Percentiles rank a stretch among this genome's conserved stretches.
Conservation (phyloP, 768 basidiomycete genomes). For the Phylloporus sp. region DNA sequence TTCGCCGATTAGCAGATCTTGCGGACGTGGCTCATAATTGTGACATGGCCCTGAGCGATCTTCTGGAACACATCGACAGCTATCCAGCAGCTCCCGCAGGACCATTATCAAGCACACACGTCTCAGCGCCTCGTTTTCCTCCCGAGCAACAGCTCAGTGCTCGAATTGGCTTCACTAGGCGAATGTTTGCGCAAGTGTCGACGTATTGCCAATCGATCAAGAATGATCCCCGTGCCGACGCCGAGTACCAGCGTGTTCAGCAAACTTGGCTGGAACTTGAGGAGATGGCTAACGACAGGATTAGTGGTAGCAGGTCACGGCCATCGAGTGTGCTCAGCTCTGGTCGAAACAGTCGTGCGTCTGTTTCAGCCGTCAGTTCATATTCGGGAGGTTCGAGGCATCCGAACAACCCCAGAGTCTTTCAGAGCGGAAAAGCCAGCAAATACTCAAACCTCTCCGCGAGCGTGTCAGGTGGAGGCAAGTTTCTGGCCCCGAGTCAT, state of each 20-base stretch:
- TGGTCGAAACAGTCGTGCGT: conserved; percentile 53
- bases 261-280: conserved; percentile 81
- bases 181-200: conserved; percentile 45
- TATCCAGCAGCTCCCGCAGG: conserved; percentile 61
- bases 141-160: conserved; percentile 67
- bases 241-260: conserved; percentile 61
- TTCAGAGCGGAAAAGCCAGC: conserved; percentile 24
- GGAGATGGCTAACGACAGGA: conserved; percentile 73
- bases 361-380: conserved; percentile 40
- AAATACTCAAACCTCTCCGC: conserved; percentile 32
- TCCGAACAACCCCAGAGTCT: conserved; percentile 5
- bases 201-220: conserved; percentile 39
- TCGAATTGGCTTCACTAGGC: conserved; percentile 61
- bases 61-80: conserved; percentile 83
- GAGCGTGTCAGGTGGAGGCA: conserved; percentile 34
- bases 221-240: conserved; percentile 56
- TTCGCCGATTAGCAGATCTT: conserved; percentile 56
- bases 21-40: conserved; percentile 48
- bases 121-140: conserved; percentile 37
- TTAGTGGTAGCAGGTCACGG: conserved; percentile 59
- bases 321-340: conserved; percentile 66
- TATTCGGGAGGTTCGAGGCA: conserved; percentile 18
- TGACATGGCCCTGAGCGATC: conserved; percentile 77
- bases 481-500: conserved; percentile 44
- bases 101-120: conserved; percentile 48